Base-by-base conservation (phyloP, 306 rosid genomes). In the Fragaria ananassa region DNA sequence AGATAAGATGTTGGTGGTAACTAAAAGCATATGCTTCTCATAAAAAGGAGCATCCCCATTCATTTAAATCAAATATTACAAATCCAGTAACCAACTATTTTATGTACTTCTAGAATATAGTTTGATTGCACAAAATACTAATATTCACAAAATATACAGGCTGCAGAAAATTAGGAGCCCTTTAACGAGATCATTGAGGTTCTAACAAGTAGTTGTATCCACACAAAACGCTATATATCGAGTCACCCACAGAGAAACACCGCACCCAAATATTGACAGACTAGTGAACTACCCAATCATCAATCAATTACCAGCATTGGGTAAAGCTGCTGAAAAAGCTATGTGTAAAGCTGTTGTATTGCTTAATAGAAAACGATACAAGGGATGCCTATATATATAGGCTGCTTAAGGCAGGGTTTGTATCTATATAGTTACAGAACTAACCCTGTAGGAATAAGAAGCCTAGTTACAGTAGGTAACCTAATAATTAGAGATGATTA, bases 251-350 rank as follows among this genome's bases (percentile, higher is more conserved):
- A 19, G 21, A 31, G 11, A 62, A 31, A 31, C 44, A 31, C 67
- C 70, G 45, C 17, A 25, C 60, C 79, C 31, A 21, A 75, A 80
- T 81, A 83, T 86, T 81, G 84, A 88, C 90, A 88, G 67, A 77
- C 23, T 23, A 23, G 23, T 23, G 23, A 23, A 23, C 81, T 67
- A 51, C 74, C 76, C 74, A 34, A 2, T 56, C 74, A 80, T 69
- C 74, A 83, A 70, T 88, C 89, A 92, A 83, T 89, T 83, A 46
- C 95, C 96, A 78, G 93, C 87, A 83, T 84, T 90, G 46, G 97
- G 96, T 47, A 95, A 80, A 72, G 97, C 93, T 8, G 95, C 96
- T 23, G 23, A 23, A 23, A 23, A 23, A 23, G 23, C 23, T 23
- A 0, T 23, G 23, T 23, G 23, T 23, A 23, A 23, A 23, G 23